Conservation (phyloP, 2,329 filamentous ascomycete species). For the Stagonosporopsis vannaccii region DNA sequence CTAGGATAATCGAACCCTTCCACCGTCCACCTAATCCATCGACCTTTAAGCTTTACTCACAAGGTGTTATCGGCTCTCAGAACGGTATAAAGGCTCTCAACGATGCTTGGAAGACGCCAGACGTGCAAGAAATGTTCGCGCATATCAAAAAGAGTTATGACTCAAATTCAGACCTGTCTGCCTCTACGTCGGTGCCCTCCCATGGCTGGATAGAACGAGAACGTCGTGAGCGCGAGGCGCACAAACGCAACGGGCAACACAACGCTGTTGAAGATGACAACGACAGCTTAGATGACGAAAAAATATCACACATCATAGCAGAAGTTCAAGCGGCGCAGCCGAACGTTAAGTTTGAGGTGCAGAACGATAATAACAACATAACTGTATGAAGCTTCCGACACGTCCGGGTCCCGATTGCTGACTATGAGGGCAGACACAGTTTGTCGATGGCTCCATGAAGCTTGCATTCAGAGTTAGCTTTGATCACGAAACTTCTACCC, state of each 20-base stretch:
- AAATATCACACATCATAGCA: conserved; percentile 31
- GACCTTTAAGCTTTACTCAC: conserved; percentile 50
- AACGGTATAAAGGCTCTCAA: conserved; percentile 49
- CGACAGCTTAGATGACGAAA: conserved; percentile 27
- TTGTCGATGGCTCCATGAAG: conserved; percentile 33
- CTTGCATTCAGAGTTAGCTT: conserved; percentile 41
- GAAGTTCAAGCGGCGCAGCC: conserved; percentile 37
- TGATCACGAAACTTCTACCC: conserved; percentile 35
- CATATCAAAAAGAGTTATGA: conserved; percentile 47
- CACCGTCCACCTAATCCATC: conserved; percentile 35
- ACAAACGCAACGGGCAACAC: conserved; percentile 16
- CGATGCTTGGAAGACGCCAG: conserved; percentile 47
- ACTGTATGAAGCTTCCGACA: conserved; percentile 25
- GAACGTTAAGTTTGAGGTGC: conserved; percentile 37
- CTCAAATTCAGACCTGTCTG: conserved; percentile 48
- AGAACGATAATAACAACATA: conserved; percentile 35
- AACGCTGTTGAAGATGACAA: conserved; percentile 8
- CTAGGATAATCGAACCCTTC: conserved; percentile 53
- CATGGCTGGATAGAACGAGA: conserved; percentile 51
- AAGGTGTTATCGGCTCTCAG: conserved; percentile 46
- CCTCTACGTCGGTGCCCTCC: conserved; percentile 41
- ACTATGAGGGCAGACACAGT: conserved; percentile 28
- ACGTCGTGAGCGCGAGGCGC: conserved; percentile 26
- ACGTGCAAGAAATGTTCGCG: conserved; percentile 46
- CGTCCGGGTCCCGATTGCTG: not conserved